Conservation (phyloP, 2,329 filamentous ascomycete genomes). For the Arthrinium phaeospermum region DNA sequence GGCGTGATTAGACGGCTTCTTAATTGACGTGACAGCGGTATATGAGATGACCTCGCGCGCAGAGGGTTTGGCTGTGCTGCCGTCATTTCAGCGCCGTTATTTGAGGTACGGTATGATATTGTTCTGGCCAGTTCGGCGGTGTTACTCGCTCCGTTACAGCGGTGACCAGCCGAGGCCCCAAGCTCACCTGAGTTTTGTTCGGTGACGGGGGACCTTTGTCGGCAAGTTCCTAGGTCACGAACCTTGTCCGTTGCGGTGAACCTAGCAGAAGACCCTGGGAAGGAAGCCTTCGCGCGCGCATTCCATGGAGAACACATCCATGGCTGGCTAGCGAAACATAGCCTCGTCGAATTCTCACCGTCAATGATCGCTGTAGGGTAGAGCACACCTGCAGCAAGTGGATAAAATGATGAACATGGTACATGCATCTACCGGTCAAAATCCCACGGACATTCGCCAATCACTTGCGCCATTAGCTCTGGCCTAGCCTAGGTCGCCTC, state of each 20-base stretch:
- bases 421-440: constrained; percentile 17
- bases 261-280: not conserved
- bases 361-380: constrained; percentile 17
- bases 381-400: constrained; percentile 12
- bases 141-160: constrained; percentile 1
- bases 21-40: not conserved
- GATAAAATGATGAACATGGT: constrained; percentile 12
- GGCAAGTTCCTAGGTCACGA: constrained; percentile 9
- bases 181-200: not conserved
- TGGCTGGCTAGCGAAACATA: constrained; percentile 14
- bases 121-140: not conserved
- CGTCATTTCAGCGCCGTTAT: not conserved
- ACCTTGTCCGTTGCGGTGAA: constrained; percentile 15
- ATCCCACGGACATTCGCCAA: not conserved
- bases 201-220: constrained; percentile 3
- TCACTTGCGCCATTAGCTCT: constrained; percentile 17
- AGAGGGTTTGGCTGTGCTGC: not conserved
- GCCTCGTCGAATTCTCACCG: constrained; percentile 17
- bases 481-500: not conserved
- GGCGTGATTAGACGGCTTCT: not conserved
- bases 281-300: not conserved
- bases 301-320: constrained; percentile 6
- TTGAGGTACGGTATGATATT: not conserved
- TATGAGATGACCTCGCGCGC: not conserved
- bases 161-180: constrained; percentile 9